A percentile compares a stretch with the other conserved stretches of the same genome.
Conservation (phyloP, 257 asterid species). For the Solanum pinnatisectum region DNA sequence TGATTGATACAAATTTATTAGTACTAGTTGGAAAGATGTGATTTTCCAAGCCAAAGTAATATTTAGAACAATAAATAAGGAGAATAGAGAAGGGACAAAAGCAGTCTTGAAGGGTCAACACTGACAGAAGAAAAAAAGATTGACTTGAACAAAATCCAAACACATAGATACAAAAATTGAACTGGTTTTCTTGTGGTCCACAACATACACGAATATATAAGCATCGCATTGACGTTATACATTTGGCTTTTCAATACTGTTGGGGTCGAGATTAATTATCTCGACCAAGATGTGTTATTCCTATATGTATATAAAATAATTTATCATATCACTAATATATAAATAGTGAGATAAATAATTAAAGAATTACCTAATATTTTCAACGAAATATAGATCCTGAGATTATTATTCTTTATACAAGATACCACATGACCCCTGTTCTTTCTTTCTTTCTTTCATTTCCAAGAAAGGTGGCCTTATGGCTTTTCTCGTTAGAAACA, state of each 20-base stretch:
- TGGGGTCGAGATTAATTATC: neutral
- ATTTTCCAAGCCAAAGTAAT: neutral
- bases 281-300: neutral
- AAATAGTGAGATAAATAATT: too few species aligned
- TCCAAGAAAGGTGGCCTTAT: constrained; percentile 21
- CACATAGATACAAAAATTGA: neutral
- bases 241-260: too few species aligned
- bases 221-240: neutral
- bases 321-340: too few species aligned
- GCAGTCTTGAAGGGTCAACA: neutral
- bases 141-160: constrained; percentile 3
- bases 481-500: constrained; percentile 15
- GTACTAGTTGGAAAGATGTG: neutral
- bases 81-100: neutral
- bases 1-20: too few species aligned
- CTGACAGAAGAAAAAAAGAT: constrained; percentile 3
- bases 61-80: neutral
- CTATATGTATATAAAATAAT: neutral
- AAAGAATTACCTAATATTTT: too few species aligned
- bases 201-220: neutral
- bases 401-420: neutral
- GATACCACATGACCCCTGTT: neutral
- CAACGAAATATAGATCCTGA: neutral
- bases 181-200: constrained; percentile 10
- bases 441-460: constrained; percentile 20